Base-by-base conservation (phyloP, 257 asterid species). In the Primulina tabacum region DNA sequence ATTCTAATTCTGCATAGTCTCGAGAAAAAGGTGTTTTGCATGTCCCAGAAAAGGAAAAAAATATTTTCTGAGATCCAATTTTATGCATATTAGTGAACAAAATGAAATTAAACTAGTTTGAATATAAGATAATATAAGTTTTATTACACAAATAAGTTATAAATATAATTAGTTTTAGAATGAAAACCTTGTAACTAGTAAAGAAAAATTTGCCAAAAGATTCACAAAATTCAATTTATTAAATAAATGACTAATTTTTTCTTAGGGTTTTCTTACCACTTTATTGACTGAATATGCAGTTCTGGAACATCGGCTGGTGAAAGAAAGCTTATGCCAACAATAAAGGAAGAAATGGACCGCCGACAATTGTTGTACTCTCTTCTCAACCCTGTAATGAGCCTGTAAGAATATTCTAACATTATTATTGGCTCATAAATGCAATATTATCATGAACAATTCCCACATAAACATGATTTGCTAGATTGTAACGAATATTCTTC, bases 231-330 rank as follows among this genome's bases (percentile, higher is more conserved):
- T 50, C 57, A 16, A 50, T 16, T 50, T 0, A 17, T 12, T 16
- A 16, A 50, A 43, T 3, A 43, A 43, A 43, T 14, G 6, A 43
- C 12, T 38, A 14, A 18, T 14, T 12, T 32, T 32, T 14, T 43
- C n/a, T 43, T 43, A 43, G 53, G 53, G n/a, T 43, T 38, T 8
- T 43, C n/a, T 43, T 17, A 11, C 21, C 8, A 24, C 9, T 50
- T 17, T 24, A 16, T 29, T 33, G 47, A 38, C 17, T 20, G 71
- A 30, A 60, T 52, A 47, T 76, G 77, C 78, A 91, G 96, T 64
- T 92, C 96, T 2, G 98, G 98, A 38, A 92, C 98, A 17, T 89
- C 96, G 0, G 98, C 87, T 6, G 96, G 98, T 7, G 98, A 92
- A 60, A 84, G 98, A 73, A 92, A 92, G 71, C 88, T 92, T 18